phyloP scores from a whole-genome alignment of 108 stramenopile species.

The Cyclostephanos tholiformis region DNA sequence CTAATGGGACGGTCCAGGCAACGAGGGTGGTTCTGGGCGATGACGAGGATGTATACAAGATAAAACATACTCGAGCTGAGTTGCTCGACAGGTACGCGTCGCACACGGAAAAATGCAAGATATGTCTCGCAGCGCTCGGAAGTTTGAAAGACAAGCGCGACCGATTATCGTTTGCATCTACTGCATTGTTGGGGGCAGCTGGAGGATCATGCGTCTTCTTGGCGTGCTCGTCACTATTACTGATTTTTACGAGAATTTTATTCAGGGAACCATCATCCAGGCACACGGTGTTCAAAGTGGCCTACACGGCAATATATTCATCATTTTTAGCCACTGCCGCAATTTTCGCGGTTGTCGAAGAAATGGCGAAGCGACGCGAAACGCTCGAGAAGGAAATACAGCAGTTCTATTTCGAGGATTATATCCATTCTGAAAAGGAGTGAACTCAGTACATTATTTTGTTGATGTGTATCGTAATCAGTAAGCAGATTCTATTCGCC shows the following conservation, averaged over 20 bases:
- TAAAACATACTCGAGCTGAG: conserved; percentile 5
- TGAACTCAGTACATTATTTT: background rate
- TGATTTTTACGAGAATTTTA: background rate
- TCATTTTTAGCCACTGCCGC: background rate
- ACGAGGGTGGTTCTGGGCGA: conserved; percentile 6
- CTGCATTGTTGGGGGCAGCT: conserved; percentile 13
- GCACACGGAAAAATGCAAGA: conserved; percentile 19
- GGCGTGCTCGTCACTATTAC: background rate
- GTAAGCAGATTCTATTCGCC: too few species aligned
- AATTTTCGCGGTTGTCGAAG: background rate
- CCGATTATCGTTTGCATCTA: background rate
- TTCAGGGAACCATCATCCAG: background rate
- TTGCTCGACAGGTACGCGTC: conserved; percentile 17
- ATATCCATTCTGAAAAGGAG: background rate
- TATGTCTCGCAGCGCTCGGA: conserved; percentile 6
- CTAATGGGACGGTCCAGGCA: background rate
- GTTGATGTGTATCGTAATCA: too few species aligned
- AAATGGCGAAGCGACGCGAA: background rate
- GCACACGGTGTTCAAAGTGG: background rate
- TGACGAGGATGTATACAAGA: background rate
- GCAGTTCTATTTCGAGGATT: background rate
- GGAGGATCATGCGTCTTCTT: conserved; percentile 1
- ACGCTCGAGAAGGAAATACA: background rate
- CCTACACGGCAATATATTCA: background rate
- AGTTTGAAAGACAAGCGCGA: conserved; percentile 1